A percentile compares a stretch with the other conserved stretches of the same genome.
phyloP scores from a whole-genome alignment of 2,329 filamentous ascomycete genomes.

The Exophiala bonariae region DNA sequence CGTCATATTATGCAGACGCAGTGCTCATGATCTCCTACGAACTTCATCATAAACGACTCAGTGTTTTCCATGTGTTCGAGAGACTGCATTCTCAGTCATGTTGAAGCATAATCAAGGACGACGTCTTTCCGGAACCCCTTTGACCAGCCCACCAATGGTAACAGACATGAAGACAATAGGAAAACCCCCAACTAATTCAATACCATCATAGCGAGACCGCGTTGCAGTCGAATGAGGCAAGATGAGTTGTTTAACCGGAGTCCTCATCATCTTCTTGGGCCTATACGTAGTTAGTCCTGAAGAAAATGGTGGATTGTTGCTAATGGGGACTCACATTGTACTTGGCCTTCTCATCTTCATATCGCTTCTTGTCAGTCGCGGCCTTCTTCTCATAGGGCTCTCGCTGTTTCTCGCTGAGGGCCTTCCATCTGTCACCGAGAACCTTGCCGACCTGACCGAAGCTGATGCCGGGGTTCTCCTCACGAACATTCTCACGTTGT shows the following conservation, averaged over 20 bases:
- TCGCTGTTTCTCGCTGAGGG: conserved; percentile 87
- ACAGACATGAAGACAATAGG: conserved; percentile 22
- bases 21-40: conserved; percentile 3
- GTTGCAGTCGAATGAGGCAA: background rate
- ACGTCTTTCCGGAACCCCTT: conserved; percentile 21
- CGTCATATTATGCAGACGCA: conserved; percentile 19
- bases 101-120: conserved; percentile 12
- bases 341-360: conserved; percentile 94
- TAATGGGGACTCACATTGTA: conserved; percentile 67
- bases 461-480: conserved; percentile 96
- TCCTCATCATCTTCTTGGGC: conserved; percentile 16
- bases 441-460: conserved; percentile 99
- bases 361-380: conserved; percentile 96
- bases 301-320: background rate
- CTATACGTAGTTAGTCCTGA: background rate
- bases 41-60: background rate
- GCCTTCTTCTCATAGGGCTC: conserved; percentile 96
- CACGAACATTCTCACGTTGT: conserved; percentile 95
- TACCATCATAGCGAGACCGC: no score
- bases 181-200: background rate
- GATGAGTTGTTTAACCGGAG: conserved; percentile 17
- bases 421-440: conserved; percentile 99
- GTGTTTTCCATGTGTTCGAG: conserved; percentile 2
- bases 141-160: conserved; percentile 23
- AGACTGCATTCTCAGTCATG: conserved; percentile 11